Percentiles rank a stretch among this genome's conserved stretches.
phyloP scores from a whole-genome alignment of 306 rosid species.

The Canavalia ensiformis region DNA sequence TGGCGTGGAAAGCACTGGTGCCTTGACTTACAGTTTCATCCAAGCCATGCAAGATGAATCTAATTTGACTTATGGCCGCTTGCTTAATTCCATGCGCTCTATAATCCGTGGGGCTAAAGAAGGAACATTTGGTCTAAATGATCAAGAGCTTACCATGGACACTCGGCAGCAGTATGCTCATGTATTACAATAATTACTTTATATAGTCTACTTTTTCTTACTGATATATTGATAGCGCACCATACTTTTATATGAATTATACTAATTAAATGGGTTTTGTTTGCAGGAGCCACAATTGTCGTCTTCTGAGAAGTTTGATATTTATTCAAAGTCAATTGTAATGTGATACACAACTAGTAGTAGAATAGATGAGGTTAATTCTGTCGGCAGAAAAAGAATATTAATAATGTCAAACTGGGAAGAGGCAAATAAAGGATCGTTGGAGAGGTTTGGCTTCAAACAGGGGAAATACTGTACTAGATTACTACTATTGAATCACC shows the following conservation, averaged over 20 bases:
- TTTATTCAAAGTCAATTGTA: conserved; percentile 52
- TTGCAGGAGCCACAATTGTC: conserved; percentile 74
- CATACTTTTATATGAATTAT: conserved; percentile 22
- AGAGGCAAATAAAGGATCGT: conserved; percentile 10
- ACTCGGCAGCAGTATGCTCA: conserved; percentile 47
- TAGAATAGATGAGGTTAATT: background rate
- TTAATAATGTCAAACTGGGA: conserved; percentile 6
- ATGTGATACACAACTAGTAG: conserved; percentile 32
- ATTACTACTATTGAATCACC: background rate
- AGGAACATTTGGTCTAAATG: conserved; percentile 45
- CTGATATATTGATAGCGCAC: background rate
- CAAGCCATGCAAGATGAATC: conserved; percentile 64
- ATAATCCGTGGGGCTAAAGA: conserved; percentile 58
- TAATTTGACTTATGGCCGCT: conserved; percentile 59
- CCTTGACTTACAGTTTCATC: conserved; percentile 74
- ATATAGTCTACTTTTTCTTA: background rate
- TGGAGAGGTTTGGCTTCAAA: conserved; percentile 34
- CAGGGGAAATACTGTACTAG: background rate
- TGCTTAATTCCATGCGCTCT: conserved; percentile 61
- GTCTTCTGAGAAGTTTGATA: conserved; percentile 57
- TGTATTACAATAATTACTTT: conserved; percentile 40
- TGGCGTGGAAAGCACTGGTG: conserved; percentile 60
- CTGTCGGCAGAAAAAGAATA: conserved; percentile 10
- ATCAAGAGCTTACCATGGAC: conserved; percentile 29
- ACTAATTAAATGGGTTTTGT: conserved; percentile 1